Evolutionary conservation across 768 basidiomycete species (phyloP), one percentile per base, ranked within the genome.

Genomic region (Psilocybe cyanescens): DNA sequence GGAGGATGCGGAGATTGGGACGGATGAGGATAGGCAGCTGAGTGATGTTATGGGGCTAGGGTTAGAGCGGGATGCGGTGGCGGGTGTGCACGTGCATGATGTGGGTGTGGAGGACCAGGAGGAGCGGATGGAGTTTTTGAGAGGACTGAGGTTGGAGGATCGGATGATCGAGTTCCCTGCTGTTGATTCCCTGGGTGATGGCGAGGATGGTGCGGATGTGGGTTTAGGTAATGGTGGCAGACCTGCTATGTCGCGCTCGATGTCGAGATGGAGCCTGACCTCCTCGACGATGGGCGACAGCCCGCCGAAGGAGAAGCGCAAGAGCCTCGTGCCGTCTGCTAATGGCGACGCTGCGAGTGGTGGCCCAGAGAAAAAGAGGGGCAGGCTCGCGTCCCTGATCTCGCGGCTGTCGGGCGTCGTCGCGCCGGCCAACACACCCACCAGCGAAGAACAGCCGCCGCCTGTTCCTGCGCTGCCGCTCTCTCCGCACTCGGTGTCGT

Each of bases 371-470:
- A 68, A 65, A 62, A 67, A 67, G 45, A 51, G 64, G 11, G 64
- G 64, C 6, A 47, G 69, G 1, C 58, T 70, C 19, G 69, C 61
- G 12, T 68, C 67, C 9, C 65, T 70, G 57, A 70, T 70, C 45
- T 70, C 69, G 41, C 59, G 69, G n/a, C 55, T 70, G 30, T 68
- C 67, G n/a, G 59, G 46, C 56, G 66, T 63, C 46, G 66, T 60
- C 41, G 55, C 55, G 12, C 39, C 30, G 11, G 16, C 51, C n/a
- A 19, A 37, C 33, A 52, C 62, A 8, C 54, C 58, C 4, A 58
- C 41, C 3, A 31, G n/a, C 2, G 41, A 56, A 14, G 55, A 46
- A 1, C 9, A 33, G 6, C 45, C 51, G 14, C 50, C 61, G 12
- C 59, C 63, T 17, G 33, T 55, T 16, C 63, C 67, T 52, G 35